A percentile compares a stretch with the other conserved stretches of the same genome.
Evolutionary conservation across 2,329 filamentous ascomycete species (phyloP).

Genomic region (Fusarium poae): DNA sequence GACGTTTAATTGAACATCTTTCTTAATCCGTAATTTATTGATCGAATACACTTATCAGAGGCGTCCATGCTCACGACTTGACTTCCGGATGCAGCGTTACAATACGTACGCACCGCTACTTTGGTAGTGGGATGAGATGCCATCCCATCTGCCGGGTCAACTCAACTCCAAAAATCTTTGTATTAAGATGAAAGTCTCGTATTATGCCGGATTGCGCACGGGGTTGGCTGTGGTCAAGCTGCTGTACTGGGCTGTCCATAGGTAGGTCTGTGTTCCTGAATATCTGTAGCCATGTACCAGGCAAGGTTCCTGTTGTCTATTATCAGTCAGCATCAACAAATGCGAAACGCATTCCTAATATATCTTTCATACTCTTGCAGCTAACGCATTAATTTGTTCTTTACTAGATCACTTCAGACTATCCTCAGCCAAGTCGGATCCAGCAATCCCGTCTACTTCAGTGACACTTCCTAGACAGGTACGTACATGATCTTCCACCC

Average conservation of each 20-base stretch:
- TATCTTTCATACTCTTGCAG: slow-evolving; percentile 1
- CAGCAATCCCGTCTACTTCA: neutral
- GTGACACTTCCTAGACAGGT: neutral
- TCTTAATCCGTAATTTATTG: slow-evolving; percentile 12
- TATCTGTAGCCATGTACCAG: neutral
- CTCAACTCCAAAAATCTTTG: slow-evolving; percentile 6
- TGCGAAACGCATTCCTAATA: slow-evolving; percentile 40
- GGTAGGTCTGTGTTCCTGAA: neutral
- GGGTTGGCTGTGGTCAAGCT: slow-evolving; percentile 5
- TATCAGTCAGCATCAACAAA: slow-evolving; percentile 34
- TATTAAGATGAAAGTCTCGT: slow-evolving; percentile 25
- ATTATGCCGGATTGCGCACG: slow-evolving; percentile 13
- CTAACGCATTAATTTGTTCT: slow-evolving; percentile 21
- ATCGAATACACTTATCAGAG: slow-evolving; percentile 23
- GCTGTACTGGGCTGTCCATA: neutral
- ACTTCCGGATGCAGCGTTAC: slow-evolving; percentile 37
- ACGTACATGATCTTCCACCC: slow-evolving; percentile 22
- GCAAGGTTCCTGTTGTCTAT: neutral
- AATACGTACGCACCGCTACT: slow-evolving; percentile 1
- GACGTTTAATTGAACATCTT: slow-evolving; percentile 7
- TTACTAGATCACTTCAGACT: slow-evolving; percentile 3
- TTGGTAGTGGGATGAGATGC: slow-evolving; percentile 7
- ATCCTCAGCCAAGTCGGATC: slow-evolving; percentile 10
- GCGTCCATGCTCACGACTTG: slow-evolving; percentile 15
- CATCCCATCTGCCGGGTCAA: slow-evolving; percentile 5